Percentiles rank a stretch among this genome's conserved stretches.
phyloP scores from a whole-genome alignment of 768 basidiomycete genomes.

The Pleurotus djamor region DNA sequence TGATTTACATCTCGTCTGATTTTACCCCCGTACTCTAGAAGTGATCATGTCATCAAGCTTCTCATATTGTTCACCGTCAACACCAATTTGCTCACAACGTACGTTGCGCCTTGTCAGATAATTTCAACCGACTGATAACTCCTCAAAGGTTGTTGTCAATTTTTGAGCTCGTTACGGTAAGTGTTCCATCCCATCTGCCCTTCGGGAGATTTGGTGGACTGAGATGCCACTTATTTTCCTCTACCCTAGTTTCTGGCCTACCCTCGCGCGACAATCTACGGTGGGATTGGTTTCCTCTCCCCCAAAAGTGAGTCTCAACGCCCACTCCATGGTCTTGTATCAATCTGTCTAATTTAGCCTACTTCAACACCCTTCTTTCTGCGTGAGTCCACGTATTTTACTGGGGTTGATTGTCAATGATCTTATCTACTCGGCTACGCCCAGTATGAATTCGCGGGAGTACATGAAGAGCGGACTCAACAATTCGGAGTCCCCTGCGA shows the following conservation, averaged over 20 bases:
- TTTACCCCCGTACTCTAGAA: not conserved
- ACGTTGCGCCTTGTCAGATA: not conserved
- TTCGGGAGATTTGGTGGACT: no score
- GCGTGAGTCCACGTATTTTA: not conserved
- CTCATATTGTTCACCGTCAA: conserved; percentile 9
- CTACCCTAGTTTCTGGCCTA: conserved; percentile 4
- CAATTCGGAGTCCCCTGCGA: not conserved
- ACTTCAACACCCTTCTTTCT: not conserved
- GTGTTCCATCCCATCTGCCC: no score
- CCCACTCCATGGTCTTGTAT: no score
- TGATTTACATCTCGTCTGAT: not conserved
- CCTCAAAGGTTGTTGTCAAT: conserved; percentile 1
- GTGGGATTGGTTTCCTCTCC: conserved; percentile 1
- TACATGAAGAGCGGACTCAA: conserved; percentile 4
- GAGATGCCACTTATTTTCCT: no score
- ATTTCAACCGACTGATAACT: not conserved
- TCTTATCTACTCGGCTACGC: not conserved
- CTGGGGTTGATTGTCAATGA: not conserved
- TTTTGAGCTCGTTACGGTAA: not conserved
- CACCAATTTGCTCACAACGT: conserved; percentile 7
- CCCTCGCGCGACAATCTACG: conserved; percentile 6
- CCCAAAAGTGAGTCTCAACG: not conserved
- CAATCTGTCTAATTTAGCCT: not conserved
- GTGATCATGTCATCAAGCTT: conserved; percentile 6
- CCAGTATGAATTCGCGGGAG: conserved; percentile 1